A percentile compares a stretch with the other conserved stretches of the same genome.
Evolutionary conservation across 2,329 filamentous ascomycete genomes (phyloP).

Genomic region (Cercospora sp.): DNA sequence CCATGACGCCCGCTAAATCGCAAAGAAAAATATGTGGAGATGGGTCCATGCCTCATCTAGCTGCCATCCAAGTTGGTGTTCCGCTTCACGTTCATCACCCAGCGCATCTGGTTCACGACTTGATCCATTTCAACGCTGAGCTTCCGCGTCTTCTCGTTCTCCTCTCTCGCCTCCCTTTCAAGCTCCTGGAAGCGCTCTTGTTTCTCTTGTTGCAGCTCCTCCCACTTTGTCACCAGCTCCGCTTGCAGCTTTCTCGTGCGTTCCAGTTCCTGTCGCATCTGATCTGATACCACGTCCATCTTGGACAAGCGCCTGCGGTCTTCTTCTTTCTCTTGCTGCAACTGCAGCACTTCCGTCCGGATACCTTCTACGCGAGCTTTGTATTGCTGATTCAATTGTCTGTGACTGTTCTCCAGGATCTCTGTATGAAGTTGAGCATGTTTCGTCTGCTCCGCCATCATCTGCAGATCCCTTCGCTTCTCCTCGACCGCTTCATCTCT

Average conservation of each 20-base stretch:
- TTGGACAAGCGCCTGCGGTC: conserved; percentile 53
- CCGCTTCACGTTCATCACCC: conserved; percentile 69
- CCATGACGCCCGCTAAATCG: conserved; percentile 12
- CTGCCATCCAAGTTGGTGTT: conserved; percentile 20
- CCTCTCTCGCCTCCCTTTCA: conserved; percentile 55
- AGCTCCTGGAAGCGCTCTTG: conserved; percentile 62
- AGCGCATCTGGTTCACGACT: conserved; percentile 66
- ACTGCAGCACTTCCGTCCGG: conserved; percentile 52
- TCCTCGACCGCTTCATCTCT: conserved; percentile 63
- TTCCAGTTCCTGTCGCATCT: conserved; percentile 69
- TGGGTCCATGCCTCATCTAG: background rate
- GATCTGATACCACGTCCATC: conserved; percentile 68
- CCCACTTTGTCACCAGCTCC: conserved; percentile 61
- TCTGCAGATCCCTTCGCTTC: conserved; percentile 63
- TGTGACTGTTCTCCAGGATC: conserved; percentile 70
- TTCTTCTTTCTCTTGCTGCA: conserved; percentile 57
- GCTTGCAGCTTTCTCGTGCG: conserved; percentile 62
- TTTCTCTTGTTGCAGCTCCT: conserved; percentile 64
- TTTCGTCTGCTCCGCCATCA: conserved; percentile 48
- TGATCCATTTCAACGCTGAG: conserved; percentile 63
- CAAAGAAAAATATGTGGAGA: conserved; percentile 4
- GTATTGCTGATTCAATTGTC: conserved; percentile 66
- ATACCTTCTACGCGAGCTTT: conserved; percentile 34
- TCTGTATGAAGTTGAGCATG: conserved; percentile 62
- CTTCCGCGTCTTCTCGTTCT: conserved; percentile 58